A percentile compares a stretch with the other conserved stretches of the same genome.
Conservation (phyloP, 2,329 filamentous ascomycete species). For the Corniculantispora saksenae region DNA sequence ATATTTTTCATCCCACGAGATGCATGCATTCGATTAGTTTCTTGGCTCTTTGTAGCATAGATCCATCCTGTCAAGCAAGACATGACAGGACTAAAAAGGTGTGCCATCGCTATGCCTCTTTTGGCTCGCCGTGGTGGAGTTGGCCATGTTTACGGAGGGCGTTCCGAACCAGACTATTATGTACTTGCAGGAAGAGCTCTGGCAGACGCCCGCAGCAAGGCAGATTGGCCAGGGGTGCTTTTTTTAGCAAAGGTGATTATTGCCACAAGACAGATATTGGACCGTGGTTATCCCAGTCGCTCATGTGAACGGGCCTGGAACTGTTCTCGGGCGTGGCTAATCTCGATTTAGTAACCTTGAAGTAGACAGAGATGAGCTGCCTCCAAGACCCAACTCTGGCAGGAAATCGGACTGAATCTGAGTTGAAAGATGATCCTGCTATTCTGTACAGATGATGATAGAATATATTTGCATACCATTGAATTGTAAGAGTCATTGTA, state of each 20-base stretch:
- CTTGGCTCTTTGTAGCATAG: neutral
- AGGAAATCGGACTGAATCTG: neutral
- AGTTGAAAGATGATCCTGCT: no score
- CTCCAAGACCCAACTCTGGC: neutral
- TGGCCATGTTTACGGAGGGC: slow-evolving; percentile 15
- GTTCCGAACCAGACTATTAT: neutral
- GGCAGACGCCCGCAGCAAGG: neutral
- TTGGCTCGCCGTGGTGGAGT: slow-evolving; percentile 16
- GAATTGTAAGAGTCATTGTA: no score
- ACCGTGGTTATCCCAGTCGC: neutral
- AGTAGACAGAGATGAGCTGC: neutral
- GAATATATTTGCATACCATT: no score
- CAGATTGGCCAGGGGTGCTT: neutral
- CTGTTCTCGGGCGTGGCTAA: neutral
- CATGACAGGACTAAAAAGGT: neutral
- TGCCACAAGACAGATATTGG: neutral
- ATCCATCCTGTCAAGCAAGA: neutral
- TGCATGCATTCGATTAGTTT: neutral
- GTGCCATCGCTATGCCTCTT: neutral
- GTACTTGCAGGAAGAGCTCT: neutral
- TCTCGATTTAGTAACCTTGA: neutral
- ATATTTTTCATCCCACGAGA: neutral
- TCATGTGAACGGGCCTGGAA: neutral
- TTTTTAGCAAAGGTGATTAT: neutral
- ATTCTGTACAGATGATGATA: no score